Conservation (phyloP, 768 basidiomycete genomes). For the Suillus tomentosus region DNA sequence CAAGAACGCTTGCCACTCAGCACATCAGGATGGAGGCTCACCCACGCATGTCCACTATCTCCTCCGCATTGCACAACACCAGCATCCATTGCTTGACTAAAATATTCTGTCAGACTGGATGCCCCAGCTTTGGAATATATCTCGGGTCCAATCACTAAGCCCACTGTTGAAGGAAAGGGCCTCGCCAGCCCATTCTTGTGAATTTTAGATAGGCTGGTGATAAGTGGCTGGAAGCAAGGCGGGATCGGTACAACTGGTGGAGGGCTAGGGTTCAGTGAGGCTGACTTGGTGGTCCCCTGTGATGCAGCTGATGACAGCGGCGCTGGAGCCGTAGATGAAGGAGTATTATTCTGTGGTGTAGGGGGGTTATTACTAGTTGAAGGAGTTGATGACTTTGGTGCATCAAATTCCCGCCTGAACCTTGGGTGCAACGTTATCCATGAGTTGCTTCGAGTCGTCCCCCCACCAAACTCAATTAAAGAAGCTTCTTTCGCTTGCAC, state of each 20-base stretch:
- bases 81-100: constrained; percentile 38
- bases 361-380: background rate
- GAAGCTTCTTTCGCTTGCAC: constrained; percentile 29
- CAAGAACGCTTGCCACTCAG: constrained; percentile 4
- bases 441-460: constrained; percentile 4
- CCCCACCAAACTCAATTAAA: constrained; percentile 32
- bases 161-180: constrained; percentile 41
- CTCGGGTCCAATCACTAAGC: constrained; percentile 31
- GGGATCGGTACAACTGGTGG: background rate
- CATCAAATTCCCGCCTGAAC: constrained; percentile 14
- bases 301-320: too few species aligned
- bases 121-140: constrained; percentile 45
- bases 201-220: constrained; percentile 35
- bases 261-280: background rate
- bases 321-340: background rate
- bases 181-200: constrained; percentile 33
- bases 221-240: constrained; percentile 30
- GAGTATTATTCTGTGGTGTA: background rate
- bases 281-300: background rate
- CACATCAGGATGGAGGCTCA: constrained; percentile 5
- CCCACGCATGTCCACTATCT: constrained; percentile 38
- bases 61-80: constrained; percentile 47
- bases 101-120: constrained; percentile 43
- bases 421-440: constrained; percentile 33
- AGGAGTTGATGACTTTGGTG: background rate